These are phyloP conservation scores for Pseudogymnoascus sp. DNA, from an alignment of 2,329 filamentous ascomycete genomes.

Conservation along the genomic window DNA sequence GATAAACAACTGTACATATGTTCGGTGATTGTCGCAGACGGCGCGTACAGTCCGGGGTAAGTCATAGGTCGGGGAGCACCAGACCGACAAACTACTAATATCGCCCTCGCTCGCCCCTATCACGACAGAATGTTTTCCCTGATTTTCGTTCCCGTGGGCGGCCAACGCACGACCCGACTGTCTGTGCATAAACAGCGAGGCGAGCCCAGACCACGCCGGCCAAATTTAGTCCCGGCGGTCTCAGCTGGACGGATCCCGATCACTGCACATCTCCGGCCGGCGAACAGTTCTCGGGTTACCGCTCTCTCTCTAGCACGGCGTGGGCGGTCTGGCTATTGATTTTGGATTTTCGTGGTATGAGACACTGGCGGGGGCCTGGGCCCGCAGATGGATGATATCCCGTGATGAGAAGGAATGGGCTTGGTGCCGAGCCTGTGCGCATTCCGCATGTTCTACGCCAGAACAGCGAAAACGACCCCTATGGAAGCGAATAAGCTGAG, in stretches of 20 bases:
- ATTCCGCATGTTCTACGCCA: no score
- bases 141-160: background rate
- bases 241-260: background rate
- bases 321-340: background rate
- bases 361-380: background rate
- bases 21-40: background rate
- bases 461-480: no score
- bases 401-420: background rate
- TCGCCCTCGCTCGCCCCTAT: background rate
- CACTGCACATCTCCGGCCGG: background rate
- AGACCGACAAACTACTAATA: conserved; percentile 4
- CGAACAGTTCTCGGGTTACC: background rate
- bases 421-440: background rate
- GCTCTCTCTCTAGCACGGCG: background rate
- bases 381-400: background rate
- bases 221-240: background rate
- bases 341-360: conserved; percentile 1
- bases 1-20: background rate
- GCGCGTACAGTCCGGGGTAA: background rate
- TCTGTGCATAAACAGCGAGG: background rate
- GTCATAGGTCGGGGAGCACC: background rate
- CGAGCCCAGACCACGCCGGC: background rate
- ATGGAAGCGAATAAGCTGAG: no score
- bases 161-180: background rate
- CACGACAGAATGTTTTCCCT: background rate